A percentile compares a stretch with the other conserved stretches of the same genome.
These are phyloP conservation scores for Globisporangium megalacanthum DNA, from an alignment of 352 stramenopile species.

Conservation along the genomic window DNA sequence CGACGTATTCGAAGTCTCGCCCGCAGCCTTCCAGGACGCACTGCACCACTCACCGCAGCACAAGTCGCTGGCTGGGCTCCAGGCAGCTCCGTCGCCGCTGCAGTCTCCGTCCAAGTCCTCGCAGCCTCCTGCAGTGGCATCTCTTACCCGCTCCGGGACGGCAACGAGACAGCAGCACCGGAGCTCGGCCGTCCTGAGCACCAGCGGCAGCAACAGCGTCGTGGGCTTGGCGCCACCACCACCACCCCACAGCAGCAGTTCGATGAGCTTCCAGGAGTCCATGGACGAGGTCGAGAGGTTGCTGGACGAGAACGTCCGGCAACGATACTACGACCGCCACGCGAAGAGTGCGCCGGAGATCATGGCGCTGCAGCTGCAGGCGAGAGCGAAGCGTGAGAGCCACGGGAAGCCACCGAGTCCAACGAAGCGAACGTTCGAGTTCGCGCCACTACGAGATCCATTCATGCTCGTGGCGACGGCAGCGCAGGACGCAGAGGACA, in stretches of 20 bases:
- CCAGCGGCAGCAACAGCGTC: not conserved
- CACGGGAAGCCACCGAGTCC: no score
- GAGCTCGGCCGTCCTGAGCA: not conserved
- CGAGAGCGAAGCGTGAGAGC: not conserved
- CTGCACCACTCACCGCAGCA: conserved; percentile 2
- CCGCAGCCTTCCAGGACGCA: not conserved
- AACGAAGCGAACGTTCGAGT: conserved; percentile 21
- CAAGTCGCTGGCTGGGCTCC: no score
- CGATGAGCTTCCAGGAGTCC: conserved; percentile 32
- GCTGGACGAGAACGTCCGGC: conserved; percentile 29
- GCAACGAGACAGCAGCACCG: conserved; percentile 4
- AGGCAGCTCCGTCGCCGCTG: not conserved
- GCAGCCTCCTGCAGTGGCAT: not conserved
- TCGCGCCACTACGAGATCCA: conserved; percentile 32
- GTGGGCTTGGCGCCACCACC: not conserved
- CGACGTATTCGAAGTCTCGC: conserved; percentile 29
- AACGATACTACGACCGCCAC: conserved; percentile 11
- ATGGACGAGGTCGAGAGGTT: conserved; percentile 49
- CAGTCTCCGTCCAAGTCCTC: not conserved
- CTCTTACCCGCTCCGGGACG: conserved; percentile 1
- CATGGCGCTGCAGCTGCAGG: conserved; percentile 13
- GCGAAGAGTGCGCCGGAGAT: conserved; percentile 14
- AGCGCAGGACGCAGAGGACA: conserved; percentile 17
- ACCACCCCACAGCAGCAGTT: not conserved
- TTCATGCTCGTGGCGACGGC: conserved; percentile 25